Conservation (phyloP, 2,329 filamentous ascomycete genomes). For the Calonectria multiphialidica region DNA sequence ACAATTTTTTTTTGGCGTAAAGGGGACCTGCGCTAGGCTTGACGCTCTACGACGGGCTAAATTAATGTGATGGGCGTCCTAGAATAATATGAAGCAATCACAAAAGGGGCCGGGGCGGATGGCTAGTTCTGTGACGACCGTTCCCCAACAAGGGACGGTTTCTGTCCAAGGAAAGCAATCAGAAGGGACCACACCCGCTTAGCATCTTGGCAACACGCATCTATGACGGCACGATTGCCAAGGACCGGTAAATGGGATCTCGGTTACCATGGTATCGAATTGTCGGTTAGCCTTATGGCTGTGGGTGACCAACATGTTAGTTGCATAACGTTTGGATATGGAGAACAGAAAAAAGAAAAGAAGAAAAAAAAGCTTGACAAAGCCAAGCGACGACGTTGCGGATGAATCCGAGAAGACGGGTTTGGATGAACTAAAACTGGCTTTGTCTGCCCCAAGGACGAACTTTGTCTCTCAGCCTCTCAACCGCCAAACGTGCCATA, state of each 20-base stretch:
- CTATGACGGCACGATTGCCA: neutral
- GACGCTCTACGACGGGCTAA: neutral
- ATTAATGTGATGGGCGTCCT: conserved; percentile 14
- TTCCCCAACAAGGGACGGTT: neutral
- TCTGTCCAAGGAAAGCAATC: neutral
- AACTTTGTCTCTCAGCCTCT: neutral
- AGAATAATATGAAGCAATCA: conserved; percentile 7
- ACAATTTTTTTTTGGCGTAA: neutral
- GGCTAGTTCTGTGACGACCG: neutral
- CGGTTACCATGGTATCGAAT: neutral
- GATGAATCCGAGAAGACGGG: neutral
- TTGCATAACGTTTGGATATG: neutral
- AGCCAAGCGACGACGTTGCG: neutral
- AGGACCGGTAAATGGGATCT: neutral
- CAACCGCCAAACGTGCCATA: neutral
- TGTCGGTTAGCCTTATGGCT: neutral
- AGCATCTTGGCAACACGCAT: neutral
- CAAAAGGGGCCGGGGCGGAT: neutral
- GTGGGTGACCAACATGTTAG: neutral
- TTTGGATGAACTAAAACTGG: neutral
- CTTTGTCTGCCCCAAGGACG: too few species aligned
- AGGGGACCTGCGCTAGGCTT: conserved; percentile 7
- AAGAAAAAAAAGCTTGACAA: neutral
- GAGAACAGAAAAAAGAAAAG: neutral
- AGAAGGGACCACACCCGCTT: neutral